These are phyloP conservation scores for Fusarium tricinctum DNA, from an alignment of 2,329 filamentous ascomycete genomes.

Conservation along the genomic window DNA sequence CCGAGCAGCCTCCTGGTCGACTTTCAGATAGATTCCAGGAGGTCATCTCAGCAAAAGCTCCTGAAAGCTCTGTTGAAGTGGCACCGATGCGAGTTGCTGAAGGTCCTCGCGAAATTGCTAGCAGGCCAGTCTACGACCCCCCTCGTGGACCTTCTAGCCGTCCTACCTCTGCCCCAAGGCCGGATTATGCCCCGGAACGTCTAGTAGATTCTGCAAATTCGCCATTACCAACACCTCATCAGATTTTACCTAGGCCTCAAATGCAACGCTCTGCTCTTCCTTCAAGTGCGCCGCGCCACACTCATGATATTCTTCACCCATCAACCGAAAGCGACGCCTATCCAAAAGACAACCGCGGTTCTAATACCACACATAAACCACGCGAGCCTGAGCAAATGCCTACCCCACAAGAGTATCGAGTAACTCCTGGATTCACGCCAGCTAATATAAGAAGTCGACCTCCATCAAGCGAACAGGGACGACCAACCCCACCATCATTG, in stretches of 20 bases:
- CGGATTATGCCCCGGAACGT: conserved; percentile 39
- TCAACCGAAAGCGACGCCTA: conserved; percentile 41
- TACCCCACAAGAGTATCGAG: conserved; percentile 48
- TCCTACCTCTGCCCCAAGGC: conserved; percentile 21
- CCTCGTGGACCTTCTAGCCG: conserved; percentile 1
- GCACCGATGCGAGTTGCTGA: conserved; percentile 17
- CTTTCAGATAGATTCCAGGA: conserved; percentile 17
- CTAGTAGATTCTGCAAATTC: conserved; percentile 36
- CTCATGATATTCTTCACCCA: conserved; percentile 39
- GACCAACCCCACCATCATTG: conserved; percentile 49
- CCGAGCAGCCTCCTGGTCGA: conserved; percentile 1
- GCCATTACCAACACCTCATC: conserved; percentile 16
- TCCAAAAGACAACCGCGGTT: conserved; percentile 28
- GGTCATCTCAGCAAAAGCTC: conserved; percentile 7
- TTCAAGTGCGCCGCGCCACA: conserved; percentile 25
- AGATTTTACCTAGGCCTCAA: conserved; percentile 25
- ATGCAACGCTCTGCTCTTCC: conserved; percentile 32
- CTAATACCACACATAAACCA: conserved; percentile 29
- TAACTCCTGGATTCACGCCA: conserved; percentile 51
- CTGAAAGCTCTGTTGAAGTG: conserved; percentile 18
- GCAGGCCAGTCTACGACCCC: conserved; percentile 11
- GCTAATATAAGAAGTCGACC: conserved; percentile 51
- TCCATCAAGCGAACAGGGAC: conserved; percentile 47
- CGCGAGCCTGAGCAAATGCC: conserved; percentile 48
- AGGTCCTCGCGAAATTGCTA: conserved; percentile 9